A percentile compares a stretch with the other conserved stretches of the same genome.
Conservation (phyloP, 768 basidiomycete species). For the Boletellus emodensis region DNA sequence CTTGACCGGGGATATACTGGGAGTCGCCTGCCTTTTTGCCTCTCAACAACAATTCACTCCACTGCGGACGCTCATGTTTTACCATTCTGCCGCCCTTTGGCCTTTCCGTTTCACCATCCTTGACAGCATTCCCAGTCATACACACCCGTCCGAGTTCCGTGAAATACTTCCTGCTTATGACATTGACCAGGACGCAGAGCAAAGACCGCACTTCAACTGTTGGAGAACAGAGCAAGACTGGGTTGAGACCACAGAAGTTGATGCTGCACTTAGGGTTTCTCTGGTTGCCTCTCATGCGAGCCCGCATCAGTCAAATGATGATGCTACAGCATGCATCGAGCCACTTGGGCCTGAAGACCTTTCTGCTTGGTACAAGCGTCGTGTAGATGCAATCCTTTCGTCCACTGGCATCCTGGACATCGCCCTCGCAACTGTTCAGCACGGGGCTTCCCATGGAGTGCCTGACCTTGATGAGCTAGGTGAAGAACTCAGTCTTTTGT, state of each 20-base stretch:
- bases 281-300: constrained; percentile 14
- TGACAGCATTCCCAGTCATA: constrained; percentile 70
- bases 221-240: constrained; percentile 60
- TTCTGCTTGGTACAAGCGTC: constrained; percentile 68
- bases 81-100: constrained; percentile 58
- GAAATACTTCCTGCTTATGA: constrained; percentile 65
- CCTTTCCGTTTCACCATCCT: constrained; percentile 68
- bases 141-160: constrained; percentile 56
- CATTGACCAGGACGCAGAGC: constrained; percentile 42
- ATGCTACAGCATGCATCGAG: constrained; percentile 5
- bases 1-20: constrained; percentile 53
- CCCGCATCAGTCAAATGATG: constrained; percentile 7
- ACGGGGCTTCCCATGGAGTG: constrained; percentile 79
- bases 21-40: constrained; percentile 63
- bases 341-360: constrained; percentile 37
- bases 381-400: constrained; percentile 58
- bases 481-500: constrained; percentile 87
- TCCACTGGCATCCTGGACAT: constrained; percentile 73
- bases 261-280: constrained; percentile 36
- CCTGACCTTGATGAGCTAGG: constrained; percentile 79
- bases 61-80: constrained; percentile 52
- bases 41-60: constrained; percentile 55
- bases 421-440: constrained; percentile 77
- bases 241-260: constrained; percentile 48
- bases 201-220: constrained; percentile 22